phyloP scores from a whole-genome alignment of 352 stramenopile genomes.

The Phytophthora cajani region DNA sequence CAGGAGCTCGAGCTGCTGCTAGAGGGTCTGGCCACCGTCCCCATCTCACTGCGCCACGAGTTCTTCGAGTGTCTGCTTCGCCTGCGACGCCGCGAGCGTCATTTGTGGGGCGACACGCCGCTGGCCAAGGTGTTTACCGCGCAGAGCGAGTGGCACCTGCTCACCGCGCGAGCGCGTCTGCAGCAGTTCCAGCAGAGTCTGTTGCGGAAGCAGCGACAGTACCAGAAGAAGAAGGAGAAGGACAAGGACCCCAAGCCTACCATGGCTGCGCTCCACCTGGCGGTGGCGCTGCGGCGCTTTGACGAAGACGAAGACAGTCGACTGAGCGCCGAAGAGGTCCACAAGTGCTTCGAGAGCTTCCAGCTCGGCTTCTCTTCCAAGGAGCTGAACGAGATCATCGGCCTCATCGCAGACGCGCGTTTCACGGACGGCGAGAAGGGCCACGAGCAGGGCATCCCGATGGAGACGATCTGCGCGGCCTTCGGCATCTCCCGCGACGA shows the following conservation, averaged over 20 bases:
- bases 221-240: conserved; percentile 52
- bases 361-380: conserved; percentile 83
- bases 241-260: conserved; percentile 38
- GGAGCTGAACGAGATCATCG: conserved; percentile 86
- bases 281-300: conserved; percentile 67
- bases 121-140: conserved; percentile 98
- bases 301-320: conserved; percentile 74
- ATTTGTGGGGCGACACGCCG: conserved; percentile 94
- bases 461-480: conserved; percentile 75
- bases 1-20: conserved; percentile 94
- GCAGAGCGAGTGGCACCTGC: conserved; percentile 96
- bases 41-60: conserved; percentile 76
- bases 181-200: conserved; percentile 89
- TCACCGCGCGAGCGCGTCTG: conserved; percentile 78
- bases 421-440: conserved; percentile 51
- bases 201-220: conserved; percentile 59
- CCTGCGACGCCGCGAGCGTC: conserved; percentile 95
- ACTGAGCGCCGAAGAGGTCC: conserved; percentile 71
- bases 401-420: conserved; percentile 65
- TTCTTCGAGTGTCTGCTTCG: conserved; percentile 89
- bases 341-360: conserved; percentile 89
- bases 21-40: conserved; percentile 59
- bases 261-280: conserved; percentile 50
- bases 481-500: conserved; percentile 66
- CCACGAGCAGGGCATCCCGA: conserved; percentile 43